Percentiles rank a stretch among this genome's conserved stretches.
Conservation (phyloP, 1,284 basidiomycete genomes). For the Ceratobasidium sp. region DNA sequence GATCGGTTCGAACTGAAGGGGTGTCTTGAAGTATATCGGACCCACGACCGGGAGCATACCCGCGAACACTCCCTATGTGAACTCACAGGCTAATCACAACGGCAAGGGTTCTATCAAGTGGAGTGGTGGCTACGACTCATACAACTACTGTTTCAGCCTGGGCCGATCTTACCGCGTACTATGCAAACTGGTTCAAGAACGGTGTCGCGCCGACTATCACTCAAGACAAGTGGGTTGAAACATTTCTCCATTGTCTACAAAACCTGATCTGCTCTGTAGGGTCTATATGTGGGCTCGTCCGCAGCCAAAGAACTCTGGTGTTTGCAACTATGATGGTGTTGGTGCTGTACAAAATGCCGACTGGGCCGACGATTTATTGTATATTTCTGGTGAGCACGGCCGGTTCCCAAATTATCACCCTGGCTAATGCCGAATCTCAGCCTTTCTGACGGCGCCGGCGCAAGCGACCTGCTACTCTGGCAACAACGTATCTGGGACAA, state of each 20-base stretch:
- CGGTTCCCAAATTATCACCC: no score
- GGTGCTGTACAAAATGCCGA: conserved; percentile 25
- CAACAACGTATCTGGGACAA: conserved; percentile 2
- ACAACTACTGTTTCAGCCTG: not conserved
- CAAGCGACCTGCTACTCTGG: conserved; percentile 25
- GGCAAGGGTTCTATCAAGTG: not conserved
- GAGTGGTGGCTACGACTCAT: not conserved
- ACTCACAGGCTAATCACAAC: not conserved
- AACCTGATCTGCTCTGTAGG: conserved; percentile 6
- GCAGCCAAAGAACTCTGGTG: conserved; percentile 57
- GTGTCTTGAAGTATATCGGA: conserved; percentile 32
- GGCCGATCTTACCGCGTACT: conserved; percentile 41
- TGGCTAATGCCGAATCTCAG: not conserved
- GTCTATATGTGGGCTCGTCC: conserved; percentile 61
- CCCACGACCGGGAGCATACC: conserved; percentile 36
- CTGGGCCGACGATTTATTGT: conserved; percentile 27
- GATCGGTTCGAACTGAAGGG: not conserved
- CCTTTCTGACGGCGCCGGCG: conserved; percentile 8
- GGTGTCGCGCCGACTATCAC: conserved; percentile 52
- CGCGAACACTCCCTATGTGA: not conserved
- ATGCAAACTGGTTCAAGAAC: conserved; percentile 45
- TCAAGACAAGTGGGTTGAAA: conserved; percentile 52
- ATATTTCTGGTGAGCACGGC: conserved; percentile 14
- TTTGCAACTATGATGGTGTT: conserved; percentile 5
- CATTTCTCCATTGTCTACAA: no score